Evolutionary conservation across 1,284 basidiomycete species (phyloP).

Genomic region (Trametes sp.): DNA sequence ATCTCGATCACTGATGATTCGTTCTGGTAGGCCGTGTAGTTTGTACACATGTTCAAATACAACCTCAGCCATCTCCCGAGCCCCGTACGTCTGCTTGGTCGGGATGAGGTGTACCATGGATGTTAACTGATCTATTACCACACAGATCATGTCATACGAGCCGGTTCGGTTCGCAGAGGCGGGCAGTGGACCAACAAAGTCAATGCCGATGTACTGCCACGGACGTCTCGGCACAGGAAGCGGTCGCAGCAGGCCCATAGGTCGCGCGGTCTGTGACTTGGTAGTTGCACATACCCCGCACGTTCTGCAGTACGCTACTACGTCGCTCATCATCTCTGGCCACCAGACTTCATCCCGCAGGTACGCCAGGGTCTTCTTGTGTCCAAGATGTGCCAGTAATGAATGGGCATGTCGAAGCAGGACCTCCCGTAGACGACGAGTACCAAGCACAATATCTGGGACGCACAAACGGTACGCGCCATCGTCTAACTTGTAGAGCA

Average conservation of each 20-base stretch:
- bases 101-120: slow-evolving; percentile 45
- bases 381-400: slow-evolving; percentile 41
- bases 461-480: slow-evolving; percentile 29
- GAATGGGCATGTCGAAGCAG: slow-evolving; percentile 41
- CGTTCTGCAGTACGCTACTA: slow-evolving; percentile 34
- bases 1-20: slow-evolving; percentile 53
- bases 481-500: slow-evolving; percentile 3
- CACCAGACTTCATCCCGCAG: slow-evolving; percentile 42
- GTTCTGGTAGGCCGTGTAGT: slow-evolving; percentile 49
- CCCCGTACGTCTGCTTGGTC: slow-evolving; percentile 38
- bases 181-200: slow-evolving; percentile 49
- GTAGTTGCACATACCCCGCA: slow-evolving; percentile 38
- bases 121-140: slow-evolving; percentile 45
- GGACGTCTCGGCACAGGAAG: slow-evolving; percentile 36
- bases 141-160: slow-evolving; percentile 28
- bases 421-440: slow-evolving; percentile 31
- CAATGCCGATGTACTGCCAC: slow-evolving; percentile 45
- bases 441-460: slow-evolving; percentile 32
- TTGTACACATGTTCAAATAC: slow-evolving; percentile 47
- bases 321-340: slow-evolving; percentile 36
- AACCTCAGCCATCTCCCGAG: slow-evolving; percentile 48
- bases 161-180: slow-evolving; percentile 31
- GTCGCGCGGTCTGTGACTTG: slow-evolving; percentile 34
- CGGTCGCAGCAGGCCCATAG: slow-evolving; percentile 37
- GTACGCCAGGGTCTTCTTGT: slow-evolving; percentile 39